Base-by-base conservation (phyloP, 1,284 basidiomycete species). In the Schizophyllum commune region DNA sequence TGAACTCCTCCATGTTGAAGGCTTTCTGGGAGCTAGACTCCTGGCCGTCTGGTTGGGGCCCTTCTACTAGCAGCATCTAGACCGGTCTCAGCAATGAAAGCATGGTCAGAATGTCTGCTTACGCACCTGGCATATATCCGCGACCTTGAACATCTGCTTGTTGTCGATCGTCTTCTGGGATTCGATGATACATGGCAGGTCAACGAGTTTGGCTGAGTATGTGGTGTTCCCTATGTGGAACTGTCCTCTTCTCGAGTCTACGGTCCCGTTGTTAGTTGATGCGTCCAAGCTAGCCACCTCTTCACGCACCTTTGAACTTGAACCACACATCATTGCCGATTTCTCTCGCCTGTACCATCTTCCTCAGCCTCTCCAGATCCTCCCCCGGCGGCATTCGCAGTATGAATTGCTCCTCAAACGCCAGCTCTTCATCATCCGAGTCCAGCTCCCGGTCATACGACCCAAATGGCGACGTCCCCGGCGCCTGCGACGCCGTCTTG, bases 231-330 rank as follows among this genome's bases (percentile, higher is more conserved):
- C 91, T 32, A 96, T 83, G 72, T 96, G 92, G 72, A 99, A 96
- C 27, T 91, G 82, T 2, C 93, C 97, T 67, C 97, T 78, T 57
- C 97, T 84, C 58, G 96, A 93, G 73, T 99, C 96, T 96, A n/a
- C n/a, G n/a, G n/a, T n/a, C n/a, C n/a, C n/a, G n/a, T n/a, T n/a
- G n/a, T n/a, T n/a, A n/a, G n/a, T n/a, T n/a, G n/a, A n/a, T n/a
- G n/a, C n/a, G n/a, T n/a, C n/a, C n/a, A n/a, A n/a, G n/a, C n/a
- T n/a, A n/a, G n/a, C n/a, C n/a, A n/a, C n/a, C n/a, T n/a, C n/a
- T n/a, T n/a, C n/a, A n/a, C n/a, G n/a, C n/a, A 92, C 94, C 94
- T 76, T 98, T 95, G 74, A 99, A 98, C 76, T 97, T 98, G 83
- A 99, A 96, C 91, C 93, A 98, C 9, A 98, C 85, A 67, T 97